Conservation (phyloP, 108 stramenopile species). For the Cyclotella sp. region DNA sequence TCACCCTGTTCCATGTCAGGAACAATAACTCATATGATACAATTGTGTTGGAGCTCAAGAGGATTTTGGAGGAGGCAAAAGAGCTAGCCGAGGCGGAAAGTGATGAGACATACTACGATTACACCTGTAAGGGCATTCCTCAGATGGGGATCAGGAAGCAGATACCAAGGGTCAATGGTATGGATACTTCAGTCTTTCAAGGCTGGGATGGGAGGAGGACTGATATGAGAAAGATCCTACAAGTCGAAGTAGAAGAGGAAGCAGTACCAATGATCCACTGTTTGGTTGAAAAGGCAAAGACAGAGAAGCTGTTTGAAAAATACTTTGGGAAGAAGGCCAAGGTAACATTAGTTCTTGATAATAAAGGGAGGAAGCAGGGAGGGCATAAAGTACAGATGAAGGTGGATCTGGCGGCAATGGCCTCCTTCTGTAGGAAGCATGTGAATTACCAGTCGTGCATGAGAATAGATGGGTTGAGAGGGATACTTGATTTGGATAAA, state of each 20-base stretch:
- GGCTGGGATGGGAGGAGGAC: not conserved
- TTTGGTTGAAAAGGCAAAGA: not conserved
- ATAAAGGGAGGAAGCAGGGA: not conserved
- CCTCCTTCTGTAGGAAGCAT: not conserved
- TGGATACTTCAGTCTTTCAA: not conserved
- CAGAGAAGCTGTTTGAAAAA: not conserved
- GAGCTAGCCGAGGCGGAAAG: not conserved
- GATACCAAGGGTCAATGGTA: not conserved
- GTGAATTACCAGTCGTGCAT: constrained; percentile 6
- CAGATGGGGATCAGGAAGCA: not conserved
- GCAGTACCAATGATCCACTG: not conserved
- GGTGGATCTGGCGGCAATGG: constrained; percentile 6
- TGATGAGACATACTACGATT: not conserved
- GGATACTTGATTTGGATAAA: not conserved
- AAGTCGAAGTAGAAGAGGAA: not conserved
- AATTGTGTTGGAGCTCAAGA: not conserved
- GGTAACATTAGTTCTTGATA: not conserved
- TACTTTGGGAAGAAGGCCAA: not conserved
- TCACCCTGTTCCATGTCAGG: not conserved
- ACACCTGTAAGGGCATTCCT: not conserved
- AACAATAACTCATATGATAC: not conserved
- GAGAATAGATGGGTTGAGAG: not conserved
- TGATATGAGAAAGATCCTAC: not conserved
- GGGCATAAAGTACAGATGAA: not conserved
- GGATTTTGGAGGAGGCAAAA: not conserved